Evolutionary conservation across 2,329 filamentous ascomycete genomes (phyloP).

Genomic region (Eurotiales sp.): DNA sequence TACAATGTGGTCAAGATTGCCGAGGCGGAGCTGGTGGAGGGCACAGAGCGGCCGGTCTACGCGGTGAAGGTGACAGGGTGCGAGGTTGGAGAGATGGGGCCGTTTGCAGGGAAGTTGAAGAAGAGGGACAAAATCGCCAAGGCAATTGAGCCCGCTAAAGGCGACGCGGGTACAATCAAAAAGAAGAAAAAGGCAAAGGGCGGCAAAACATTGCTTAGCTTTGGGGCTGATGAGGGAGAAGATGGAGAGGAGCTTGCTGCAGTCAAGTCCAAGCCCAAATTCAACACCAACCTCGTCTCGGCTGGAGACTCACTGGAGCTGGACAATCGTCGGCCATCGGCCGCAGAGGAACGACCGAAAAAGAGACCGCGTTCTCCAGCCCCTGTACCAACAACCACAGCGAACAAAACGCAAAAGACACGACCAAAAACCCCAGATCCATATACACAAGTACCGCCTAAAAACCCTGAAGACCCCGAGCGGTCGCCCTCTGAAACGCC

Average conservation of each 20-base stretch:
- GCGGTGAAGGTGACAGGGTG: conserved; percentile 65
- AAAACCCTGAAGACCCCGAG: conserved; percentile 40
- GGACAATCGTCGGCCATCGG: background rate
- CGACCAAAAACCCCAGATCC: conserved; percentile 39
- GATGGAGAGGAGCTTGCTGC: conserved; percentile 28
- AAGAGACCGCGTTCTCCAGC: conserved; percentile 36
- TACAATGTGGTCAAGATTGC: conserved; percentile 95
- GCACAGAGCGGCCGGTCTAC: conserved; percentile 79
- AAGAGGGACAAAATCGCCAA: conserved; percentile 37
- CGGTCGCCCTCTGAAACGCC: conserved; percentile 27
- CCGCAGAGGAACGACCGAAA: conserved; percentile 11
- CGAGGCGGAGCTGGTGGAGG: conserved; percentile 75
- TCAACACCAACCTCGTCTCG: conserved; percentile 44
- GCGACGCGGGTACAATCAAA: conserved; percentile 29
- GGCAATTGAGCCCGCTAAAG: conserved; percentile 19
- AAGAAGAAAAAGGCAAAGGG: conserved; percentile 42
- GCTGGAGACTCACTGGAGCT: conserved; percentile 24
- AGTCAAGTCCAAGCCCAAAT: conserved; percentile 42
- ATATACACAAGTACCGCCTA: conserved; percentile 42
- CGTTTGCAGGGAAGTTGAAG: conserved; percentile 42
- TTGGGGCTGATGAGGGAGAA: conserved; percentile 42
- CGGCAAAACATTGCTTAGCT: conserved; percentile 45
- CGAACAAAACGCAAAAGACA: conserved; percentile 26
- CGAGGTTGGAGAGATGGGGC: conserved; percentile 45
- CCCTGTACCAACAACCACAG: conserved; percentile 22